A percentile compares a stretch with the other conserved stretches of the same genome.
phyloP scores from a whole-genome alignment of 176 grass and related monocot genomes.

The Phyllostachys edulis region DNA sequence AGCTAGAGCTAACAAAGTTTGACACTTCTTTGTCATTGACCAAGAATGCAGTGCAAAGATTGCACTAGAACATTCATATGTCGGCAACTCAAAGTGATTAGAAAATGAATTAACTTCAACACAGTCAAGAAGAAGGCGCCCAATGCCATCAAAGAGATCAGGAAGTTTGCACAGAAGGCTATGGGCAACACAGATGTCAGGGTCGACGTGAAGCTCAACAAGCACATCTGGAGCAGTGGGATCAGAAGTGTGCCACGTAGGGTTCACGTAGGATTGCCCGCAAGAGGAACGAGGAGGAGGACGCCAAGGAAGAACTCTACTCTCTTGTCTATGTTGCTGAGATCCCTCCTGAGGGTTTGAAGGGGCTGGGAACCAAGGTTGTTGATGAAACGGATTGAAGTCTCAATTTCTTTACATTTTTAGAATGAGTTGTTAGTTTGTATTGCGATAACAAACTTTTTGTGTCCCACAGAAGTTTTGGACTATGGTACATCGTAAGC shows the following conservation, averaged over 20 bases:
- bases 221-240: conserved; percentile 93
- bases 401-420: neutral
- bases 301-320: conserved; percentile 85
- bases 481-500: conserved; percentile 4
- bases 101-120: too few species aligned
- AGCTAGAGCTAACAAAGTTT: too few species aligned
- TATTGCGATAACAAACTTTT: conserved; percentile 28
- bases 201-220: conserved; percentile 87
- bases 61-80: too few species aligned
- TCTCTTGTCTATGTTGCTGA: conserved; percentile 74
- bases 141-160: conserved; percentile 82
- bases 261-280: conserved; percentile 77
- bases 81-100: too few species aligned
- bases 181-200: conserved; percentile 74
- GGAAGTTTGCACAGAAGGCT: conserved; percentile 82
- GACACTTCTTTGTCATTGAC: too few species aligned
- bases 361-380: conserved; percentile 77
- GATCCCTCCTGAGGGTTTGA: conserved; percentile 67
- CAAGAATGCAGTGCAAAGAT: too few species aligned
- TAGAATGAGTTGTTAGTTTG: conserved; percentile 22
- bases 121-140: conserved; percentile 93
- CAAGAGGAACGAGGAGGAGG: conserved; percentile 80
- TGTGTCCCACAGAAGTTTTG: conserved; percentile 29
- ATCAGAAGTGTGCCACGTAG: conserved; percentile 74
- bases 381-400: conserved; percentile 69